phyloP scores from a whole-genome alignment of 2,329 filamentous ascomycete species.

The Orbilia ellipsospora region DNA sequence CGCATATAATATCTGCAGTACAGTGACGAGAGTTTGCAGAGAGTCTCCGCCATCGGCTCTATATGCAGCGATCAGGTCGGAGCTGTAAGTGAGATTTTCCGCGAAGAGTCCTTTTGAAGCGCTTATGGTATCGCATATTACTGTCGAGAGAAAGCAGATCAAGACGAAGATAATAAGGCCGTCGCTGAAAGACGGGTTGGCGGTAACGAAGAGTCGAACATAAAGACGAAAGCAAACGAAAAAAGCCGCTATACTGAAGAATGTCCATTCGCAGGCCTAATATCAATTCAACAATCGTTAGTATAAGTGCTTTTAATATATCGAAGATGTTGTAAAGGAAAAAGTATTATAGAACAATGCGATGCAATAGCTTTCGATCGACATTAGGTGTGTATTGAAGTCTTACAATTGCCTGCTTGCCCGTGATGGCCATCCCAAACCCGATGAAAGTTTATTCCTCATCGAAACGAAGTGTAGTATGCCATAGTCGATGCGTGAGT shows the following conservation, averaged over 20 bases:
- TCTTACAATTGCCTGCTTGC: slow-evolving; percentile 51
- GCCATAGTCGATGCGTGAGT: slow-evolving; percentile 3
- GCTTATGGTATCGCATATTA: slow-evolving; percentile 41
- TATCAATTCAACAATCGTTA: neutral
- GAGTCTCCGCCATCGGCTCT: slow-evolving; percentile 28
- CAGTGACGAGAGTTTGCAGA: slow-evolving; percentile 27
- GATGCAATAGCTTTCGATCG: too few relatives aligned
- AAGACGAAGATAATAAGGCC: slow-evolving; percentile 29
- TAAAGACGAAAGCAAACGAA: slow-evolving; percentile 49
- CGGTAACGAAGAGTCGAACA: slow-evolving; percentile 30
- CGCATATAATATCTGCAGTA: slow-evolving; percentile 45
- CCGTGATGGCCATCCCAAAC: slow-evolving; percentile 49
- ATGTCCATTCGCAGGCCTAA: slow-evolving; percentile 53
- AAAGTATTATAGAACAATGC: too few relatives aligned
- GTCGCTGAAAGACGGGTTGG: slow-evolving; percentile 36
- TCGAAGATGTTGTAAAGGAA: too few relatives aligned
- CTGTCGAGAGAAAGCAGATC: slow-evolving; percentile 40
- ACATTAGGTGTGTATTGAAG: too few relatives aligned
- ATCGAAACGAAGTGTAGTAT: slow-evolving; percentile 23
- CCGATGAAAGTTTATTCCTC: slow-evolving; percentile 28
- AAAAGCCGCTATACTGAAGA: slow-evolving; percentile 38
- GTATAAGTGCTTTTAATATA: too few relatives aligned
- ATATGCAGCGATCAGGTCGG: slow-evolving; percentile 50
- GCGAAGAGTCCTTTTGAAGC: slow-evolving; percentile 49
- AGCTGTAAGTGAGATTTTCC: slow-evolving; percentile 49